Percentiles rank a stretch among this genome's conserved stretches.
These are phyloP conservation scores for Alternaria rosae DNA, from an alignment of 2,329 filamentous ascomycete genomes.

Conservation along the genomic window DNA sequence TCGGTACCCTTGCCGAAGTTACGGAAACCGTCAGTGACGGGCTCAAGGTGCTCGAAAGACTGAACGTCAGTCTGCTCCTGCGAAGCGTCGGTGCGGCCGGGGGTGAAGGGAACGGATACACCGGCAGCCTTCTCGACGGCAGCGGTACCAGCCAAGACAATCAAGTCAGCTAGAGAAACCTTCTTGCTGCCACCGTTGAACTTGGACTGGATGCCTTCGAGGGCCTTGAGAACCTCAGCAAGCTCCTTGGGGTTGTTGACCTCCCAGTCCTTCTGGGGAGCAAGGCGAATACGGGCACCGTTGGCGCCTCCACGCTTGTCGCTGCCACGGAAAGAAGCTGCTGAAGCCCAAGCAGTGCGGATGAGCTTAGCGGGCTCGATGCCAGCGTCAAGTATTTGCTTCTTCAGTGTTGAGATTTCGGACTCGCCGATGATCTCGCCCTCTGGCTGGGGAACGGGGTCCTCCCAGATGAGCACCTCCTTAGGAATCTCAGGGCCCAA, in stretches of 20 bases:
- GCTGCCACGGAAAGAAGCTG: slow-evolving; percentile 58
- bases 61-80: slow-evolving; percentile 74
- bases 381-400: slow-evolving; percentile 69
- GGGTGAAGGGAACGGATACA: slow-evolving; percentile 72
- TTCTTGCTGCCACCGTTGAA: slow-evolving; percentile 74
- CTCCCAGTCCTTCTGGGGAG: slow-evolving; percentile 75
- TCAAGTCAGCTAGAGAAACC: slow-evolving; percentile 79
- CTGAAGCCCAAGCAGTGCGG: slow-evolving; percentile 51
- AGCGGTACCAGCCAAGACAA: slow-evolving; percentile 75
- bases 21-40: slow-evolving; percentile 77
- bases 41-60: slow-evolving; percentile 72
- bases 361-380: slow-evolving; percentile 69
- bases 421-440: slow-evolving; percentile 66
- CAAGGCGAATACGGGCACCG: slow-evolving; percentile 77
- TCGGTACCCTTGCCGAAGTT: slow-evolving; percentile 73
- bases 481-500: slow-evolving; percentile 76
- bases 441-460: slow-evolving; percentile 69
- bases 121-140: slow-evolving; percentile 76
- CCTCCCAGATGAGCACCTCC: slow-evolving; percentile 77
- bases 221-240: slow-evolving; percentile 64
- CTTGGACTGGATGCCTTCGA: slow-evolving; percentile 70
- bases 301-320: slow-evolving; percentile 87
- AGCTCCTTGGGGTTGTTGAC: slow-evolving; percentile 77
- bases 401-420: slow-evolving; percentile 72
- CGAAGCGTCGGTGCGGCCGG: slow-evolving; percentile 75